A percentile compares a stretch with the other conserved stretches of the same genome.
Evolutionary conservation across 345 rosid species (phyloP).

Genomic region (Cochlearia excelsa): DNA sequence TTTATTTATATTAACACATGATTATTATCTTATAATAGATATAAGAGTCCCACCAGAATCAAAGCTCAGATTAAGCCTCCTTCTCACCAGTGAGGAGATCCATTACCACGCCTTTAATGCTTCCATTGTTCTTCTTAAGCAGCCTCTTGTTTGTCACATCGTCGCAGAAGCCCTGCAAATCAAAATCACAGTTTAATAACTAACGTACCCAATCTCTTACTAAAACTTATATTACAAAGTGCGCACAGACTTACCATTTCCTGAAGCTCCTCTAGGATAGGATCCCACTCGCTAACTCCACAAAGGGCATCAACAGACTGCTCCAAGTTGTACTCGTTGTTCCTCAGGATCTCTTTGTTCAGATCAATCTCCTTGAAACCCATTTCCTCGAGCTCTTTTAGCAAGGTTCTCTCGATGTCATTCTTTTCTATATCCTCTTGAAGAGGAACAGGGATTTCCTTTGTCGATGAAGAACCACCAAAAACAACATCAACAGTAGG

Average conservation of each 20-base stretch:
- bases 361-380: conserved; percentile 85
- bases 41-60: too few relatives aligned
- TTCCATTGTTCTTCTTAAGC: too few relatives aligned
- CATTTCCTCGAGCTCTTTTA: conserved; percentile 86
- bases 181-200: conserved; percentile 7
- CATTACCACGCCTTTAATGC: too few relatives aligned
- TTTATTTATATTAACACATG: too few relatives aligned
- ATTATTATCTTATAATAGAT: too few relatives aligned
- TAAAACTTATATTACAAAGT: background rate
- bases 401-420: conserved; percentile 49
- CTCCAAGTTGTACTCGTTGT: conserved; percentile 69
- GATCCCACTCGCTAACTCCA: conserved; percentile 81
- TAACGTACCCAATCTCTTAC: background rate
- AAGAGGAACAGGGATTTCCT: conserved; percentile 19
- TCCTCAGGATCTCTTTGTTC: conserved; percentile 83
- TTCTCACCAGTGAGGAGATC: too few relatives aligned
- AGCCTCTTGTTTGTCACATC: too few relatives aligned
- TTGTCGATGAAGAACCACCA: conserved; percentile 26
- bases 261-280: conserved; percentile 75
- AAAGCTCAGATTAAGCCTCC: too few relatives aligned
- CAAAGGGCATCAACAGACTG: conserved; percentile 76
- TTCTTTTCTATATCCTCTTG: conserved; percentile 26
- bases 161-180: conserved; percentile 72
- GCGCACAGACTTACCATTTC: conserved; percentile 61
- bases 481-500: conserved; percentile 22